Evolutionary conservation across 768 basidiomycete species (phyloP).

Genomic region (Tremella fuciformis): DNA sequence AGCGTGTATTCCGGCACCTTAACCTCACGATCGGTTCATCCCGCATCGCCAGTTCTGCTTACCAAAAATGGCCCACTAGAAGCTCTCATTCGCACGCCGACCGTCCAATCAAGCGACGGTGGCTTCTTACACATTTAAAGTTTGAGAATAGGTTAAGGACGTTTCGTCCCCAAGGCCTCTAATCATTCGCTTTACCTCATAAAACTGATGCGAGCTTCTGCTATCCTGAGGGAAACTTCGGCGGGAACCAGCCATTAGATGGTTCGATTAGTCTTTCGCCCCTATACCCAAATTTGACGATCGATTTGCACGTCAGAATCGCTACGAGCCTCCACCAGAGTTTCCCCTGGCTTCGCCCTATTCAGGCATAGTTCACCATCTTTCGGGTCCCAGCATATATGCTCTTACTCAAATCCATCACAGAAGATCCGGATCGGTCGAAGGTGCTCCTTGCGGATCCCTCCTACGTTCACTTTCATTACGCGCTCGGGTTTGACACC

Average conservation of each 20-base stretch:
- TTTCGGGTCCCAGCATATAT: constrained; percentile 83
- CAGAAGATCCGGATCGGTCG: constrained; percentile 71
- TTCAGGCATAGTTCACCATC: constrained; percentile 87
- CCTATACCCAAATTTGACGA: constrained; percentile 93
- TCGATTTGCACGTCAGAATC: constrained; percentile 96
- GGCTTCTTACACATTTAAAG: constrained; percentile 65
- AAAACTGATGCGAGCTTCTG: constrained; percentile 62
- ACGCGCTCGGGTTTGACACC: constrained; percentile 67
- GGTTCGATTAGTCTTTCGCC: constrained; percentile 93
- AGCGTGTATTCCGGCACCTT: constrained; percentile 65
- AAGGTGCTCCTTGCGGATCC: constrained; percentile 65
- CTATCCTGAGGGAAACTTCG: constrained; percentile 81
- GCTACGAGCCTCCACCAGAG: constrained; percentile 93
- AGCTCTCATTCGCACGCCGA: constrained; percentile 61
- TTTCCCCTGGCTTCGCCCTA: constrained; percentile 93
- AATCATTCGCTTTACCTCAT: constrained; percentile 72
- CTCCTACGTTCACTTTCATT: constrained; percentile 70
- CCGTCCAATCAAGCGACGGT: constrained; percentile 53
- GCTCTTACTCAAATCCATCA: constrained; percentile 75
- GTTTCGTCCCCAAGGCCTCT: constrained; percentile 85
- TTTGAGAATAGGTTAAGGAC: constrained; percentile 80
- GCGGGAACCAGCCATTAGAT: constrained; percentile 90
- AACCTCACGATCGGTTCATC: constrained; percentile 70
- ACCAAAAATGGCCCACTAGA: constrained; percentile 73
- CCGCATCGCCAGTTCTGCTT: constrained; percentile 70